Base-by-base conservation (phyloP, 139 green algal species). In the Chlorella sp. region DNA sequence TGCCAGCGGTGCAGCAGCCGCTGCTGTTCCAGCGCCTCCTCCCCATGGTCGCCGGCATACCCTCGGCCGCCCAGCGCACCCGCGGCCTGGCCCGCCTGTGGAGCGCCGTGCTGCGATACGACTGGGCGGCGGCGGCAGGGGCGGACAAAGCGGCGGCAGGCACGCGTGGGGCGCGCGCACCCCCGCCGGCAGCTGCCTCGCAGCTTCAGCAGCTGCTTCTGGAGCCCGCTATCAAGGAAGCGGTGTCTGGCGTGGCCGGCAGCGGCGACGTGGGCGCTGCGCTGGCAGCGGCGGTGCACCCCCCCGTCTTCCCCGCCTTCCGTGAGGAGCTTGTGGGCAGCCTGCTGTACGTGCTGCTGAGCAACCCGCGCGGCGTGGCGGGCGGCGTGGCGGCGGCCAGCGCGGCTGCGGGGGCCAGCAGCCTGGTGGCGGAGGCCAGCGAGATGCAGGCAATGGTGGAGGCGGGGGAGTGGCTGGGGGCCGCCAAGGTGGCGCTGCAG, bases 401-500 rank as follows among this genome's bases (percentile, higher is more conserved):
- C 32, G 34, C 61, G 0, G 78, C 81, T 30, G 61, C 78, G 14
- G 86, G 60, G 34, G 85, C 60, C 18, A 81, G 61, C 61, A 64
- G 71, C 28, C 39, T 81, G 37, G 86, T 90, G 48, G 48, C 66
- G 3, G 68, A 90, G 64, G 90, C 84, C 2, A 53, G 60, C 0
- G 79, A 80, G 73, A 69, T 89, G 57, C 84, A 92, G 40, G 76
- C 80, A 66, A 7, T 85, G 83, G n/a, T 76, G 86, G 77, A 75
- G 42, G 36, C 28, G 0, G 85, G 81, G 0, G 92, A 94, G 68
- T 97, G 95, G 95, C 83, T 96, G 60, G 93, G 89, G 48, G 88
- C 89, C 22, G 87, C 91, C 30, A 93, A 94, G 34, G 90, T 94
- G 11, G 92, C 94, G 26, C 93, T 97, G 37, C 85, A 94, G 75